Evolutionary conservation across 192 early-diverging fungal species (phyloP).

Genomic region (Umbelopsis ramanniana): DNA sequence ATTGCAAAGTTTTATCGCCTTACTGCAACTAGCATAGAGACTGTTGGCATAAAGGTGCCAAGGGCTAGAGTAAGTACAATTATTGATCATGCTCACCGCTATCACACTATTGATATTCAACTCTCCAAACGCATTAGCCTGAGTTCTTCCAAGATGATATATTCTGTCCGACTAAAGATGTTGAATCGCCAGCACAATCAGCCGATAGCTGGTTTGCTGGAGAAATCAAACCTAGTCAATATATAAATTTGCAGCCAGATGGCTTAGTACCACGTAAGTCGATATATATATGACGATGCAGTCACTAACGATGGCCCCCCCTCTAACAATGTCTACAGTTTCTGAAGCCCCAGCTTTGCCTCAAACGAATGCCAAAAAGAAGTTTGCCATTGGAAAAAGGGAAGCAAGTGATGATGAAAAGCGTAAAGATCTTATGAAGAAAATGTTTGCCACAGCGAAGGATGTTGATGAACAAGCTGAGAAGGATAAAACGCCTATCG

Average conservation of each 20-base stretch:
- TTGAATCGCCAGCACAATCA: constrained; percentile 51
- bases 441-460: constrained; percentile 44
- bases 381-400: constrained; percentile 42
- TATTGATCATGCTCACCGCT: neutral
- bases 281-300: neutral
- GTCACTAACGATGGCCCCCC: neutral
- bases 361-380: constrained; percentile 26
- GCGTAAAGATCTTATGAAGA: constrained; percentile 36
- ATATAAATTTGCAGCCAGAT: constrained; percentile 33
- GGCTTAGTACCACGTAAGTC: constrained; percentile 39
- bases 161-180: constrained; percentile 69
- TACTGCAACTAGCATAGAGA: constrained; percentile 68
- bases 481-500: neutral
- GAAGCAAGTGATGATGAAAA: constrained; percentile 33
- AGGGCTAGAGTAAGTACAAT: constrained; percentile 54
- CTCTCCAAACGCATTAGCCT: constrained; percentile 41
- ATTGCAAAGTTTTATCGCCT: constrained; percentile 72
- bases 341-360: constrained; percentile 33
- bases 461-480: constrained; percentile 28
- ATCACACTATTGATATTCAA: neutral
- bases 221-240: constrained; percentile 14
- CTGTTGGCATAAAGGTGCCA: constrained; percentile 76
- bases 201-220: constrained; percentile 64
- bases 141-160: constrained; percentile 93
- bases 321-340: constrained; percentile 17